Percentiles rank a stretch among this genome's conserved stretches.
These are phyloP conservation scores for Gossypium stocksii DNA, from an alignment of 345 rosid species.

Conservation along the genomic window DNA sequence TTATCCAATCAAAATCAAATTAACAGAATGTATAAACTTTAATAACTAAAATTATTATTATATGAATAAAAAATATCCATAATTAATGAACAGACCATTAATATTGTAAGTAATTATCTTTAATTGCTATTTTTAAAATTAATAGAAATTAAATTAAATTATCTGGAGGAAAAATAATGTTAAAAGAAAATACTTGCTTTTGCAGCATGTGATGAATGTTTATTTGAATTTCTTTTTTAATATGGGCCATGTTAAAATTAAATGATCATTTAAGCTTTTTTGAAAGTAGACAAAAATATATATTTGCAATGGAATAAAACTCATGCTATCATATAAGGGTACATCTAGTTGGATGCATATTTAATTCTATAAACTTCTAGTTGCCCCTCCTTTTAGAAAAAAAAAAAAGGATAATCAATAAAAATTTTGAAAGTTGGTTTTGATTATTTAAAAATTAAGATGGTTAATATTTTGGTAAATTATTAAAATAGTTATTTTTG, in stretches of 20 bases:
- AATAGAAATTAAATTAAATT: too few relatives aligned
- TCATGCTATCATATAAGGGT: not conserved
- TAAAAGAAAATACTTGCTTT: not conserved
- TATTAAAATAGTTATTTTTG: too few relatives aligned
- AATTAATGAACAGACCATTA: too few relatives aligned
- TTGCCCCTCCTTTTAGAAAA: not conserved
- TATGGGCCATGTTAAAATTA: not conserved
- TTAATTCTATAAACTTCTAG: not conserved
- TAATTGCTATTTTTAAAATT: too few relatives aligned
- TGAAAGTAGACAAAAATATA: conserved; percentile 13
- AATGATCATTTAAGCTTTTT: not conserved
- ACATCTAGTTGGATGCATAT: not conserved
- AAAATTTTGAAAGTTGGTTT: not conserved
- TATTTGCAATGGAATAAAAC: not conserved
- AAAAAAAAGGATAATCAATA: not conserved
- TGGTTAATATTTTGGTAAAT: too few relatives aligned
- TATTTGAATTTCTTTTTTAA: not conserved
- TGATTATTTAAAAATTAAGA: not conserved
- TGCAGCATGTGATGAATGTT: conserved; percentile 10
- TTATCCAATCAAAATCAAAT: too few relatives aligned
- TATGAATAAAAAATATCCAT: too few relatives aligned
- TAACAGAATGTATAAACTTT: too few relatives aligned
- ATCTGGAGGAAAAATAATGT: not conserved
- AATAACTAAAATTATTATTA: too few relatives aligned
- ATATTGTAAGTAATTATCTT: too few relatives aligned